These are phyloP conservation scores for Solanum ossicruentum DNA, from an alignment of 257 asterid species.

Conservation along the genomic window DNA sequence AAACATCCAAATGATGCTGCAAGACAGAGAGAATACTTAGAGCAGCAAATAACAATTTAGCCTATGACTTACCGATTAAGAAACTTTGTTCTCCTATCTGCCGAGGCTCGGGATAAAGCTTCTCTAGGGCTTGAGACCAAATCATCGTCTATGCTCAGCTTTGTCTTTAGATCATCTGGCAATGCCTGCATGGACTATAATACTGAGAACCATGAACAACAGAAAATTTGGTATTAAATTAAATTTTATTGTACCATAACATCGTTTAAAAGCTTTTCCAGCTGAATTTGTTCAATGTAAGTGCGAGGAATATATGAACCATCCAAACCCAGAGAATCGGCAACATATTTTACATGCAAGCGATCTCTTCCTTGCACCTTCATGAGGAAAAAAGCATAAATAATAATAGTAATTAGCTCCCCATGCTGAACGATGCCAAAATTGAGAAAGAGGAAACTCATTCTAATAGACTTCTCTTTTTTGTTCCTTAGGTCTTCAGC, in stretches of 20 bases:
- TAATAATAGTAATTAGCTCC: slow-evolving; percentile 4
- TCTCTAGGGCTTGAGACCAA: slow-evolving; percentile 88
- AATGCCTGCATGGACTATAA: slow-evolving; percentile 38
- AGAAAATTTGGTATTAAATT: background rate
- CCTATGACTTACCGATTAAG: slow-evolving; percentile 52
- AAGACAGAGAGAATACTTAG: background rate
- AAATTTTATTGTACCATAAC: slow-evolving; percentile 57
- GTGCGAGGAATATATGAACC: slow-evolving; percentile 87
- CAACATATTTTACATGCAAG: slow-evolving; percentile 53
- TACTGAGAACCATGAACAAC: slow-evolving; percentile 2
- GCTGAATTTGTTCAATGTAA: slow-evolving; percentile 91
- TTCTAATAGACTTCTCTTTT: background rate
- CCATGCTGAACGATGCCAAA: background rate
- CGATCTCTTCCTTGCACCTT: slow-evolving; percentile 99
- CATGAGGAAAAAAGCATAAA: slow-evolving; percentile 1
- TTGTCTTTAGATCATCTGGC: slow-evolving; percentile 87
- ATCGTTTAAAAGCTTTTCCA: slow-evolving; percentile 91
- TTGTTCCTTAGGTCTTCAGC: background rate
- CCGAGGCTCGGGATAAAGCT: slow-evolving; percentile 90
- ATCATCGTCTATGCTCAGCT: slow-evolving; percentile 92
- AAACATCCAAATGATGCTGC: background rate
- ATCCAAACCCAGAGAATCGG: slow-evolving; percentile 77
- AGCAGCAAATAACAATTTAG: background rate
- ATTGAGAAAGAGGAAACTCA: background rate
- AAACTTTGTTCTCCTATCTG: slow-evolving; percentile 83